Base-by-base conservation (phyloP, 306 rosid genomes). In the Mimosa bimucronata region DNA sequence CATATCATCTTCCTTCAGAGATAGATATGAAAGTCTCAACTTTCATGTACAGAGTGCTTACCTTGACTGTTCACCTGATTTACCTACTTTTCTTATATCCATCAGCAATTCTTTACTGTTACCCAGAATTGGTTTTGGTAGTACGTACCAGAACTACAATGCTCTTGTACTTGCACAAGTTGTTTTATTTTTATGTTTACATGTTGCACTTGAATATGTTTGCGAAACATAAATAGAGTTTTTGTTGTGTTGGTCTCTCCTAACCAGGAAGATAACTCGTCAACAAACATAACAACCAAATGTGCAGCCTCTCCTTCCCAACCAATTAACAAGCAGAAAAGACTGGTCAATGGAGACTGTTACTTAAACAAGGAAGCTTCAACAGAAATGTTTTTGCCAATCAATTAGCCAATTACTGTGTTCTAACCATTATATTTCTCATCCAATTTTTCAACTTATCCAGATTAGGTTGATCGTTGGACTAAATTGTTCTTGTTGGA, bases 21-120 rank as follows among this genome's bases (percentile, higher is more conserved):
- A 70, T 70, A 64, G 66, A 73, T n/a, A 77, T 41, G 61, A 45
- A 80, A 77, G 66, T 77, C 80, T 75, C 81, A 69, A 77, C 85
- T 75, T 83, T 85, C 80, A 83, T 71, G 75, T 15, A 85, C 48
- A 73, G 42, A 75, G 44, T 81, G 78, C 74, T 77, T 79, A 65
- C 75, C 83, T 57, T 73, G 88, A 88, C 88, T 89, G 90, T 85
- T 91, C 88, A 89, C 87, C 94, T n/a, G 84, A 84, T 85, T 91
- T 72, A 87, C 94, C 94, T 86, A 89, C 91, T 85, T 81, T 71
- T 58, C 82, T 81, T 68, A n/a, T 45, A 71, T 82, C 71, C 34
- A 60, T 74, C 31, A 42, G 40, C 66, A 81, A 77, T 46, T 65
- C 74, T 61, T 77, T 61, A 53, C 78, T 78, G 72, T 68, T 78